Base-by-base conservation (phyloP, 73 alveolate species). In the Blepharisma stoltei region DNA sequence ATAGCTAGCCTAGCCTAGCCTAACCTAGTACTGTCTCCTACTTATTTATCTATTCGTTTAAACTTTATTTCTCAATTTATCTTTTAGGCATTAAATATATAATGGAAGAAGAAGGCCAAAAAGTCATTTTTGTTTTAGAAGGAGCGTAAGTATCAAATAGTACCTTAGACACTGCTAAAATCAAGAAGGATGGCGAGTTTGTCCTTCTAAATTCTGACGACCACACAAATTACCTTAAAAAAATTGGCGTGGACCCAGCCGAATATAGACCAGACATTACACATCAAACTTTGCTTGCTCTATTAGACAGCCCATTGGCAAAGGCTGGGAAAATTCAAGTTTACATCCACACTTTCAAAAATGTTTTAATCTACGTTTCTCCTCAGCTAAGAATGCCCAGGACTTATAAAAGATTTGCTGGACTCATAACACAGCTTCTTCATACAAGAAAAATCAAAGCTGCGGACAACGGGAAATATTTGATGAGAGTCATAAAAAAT, bases 181-280 rank as follows among this genome's bases (percentile, higher is more conserved):
- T 20, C 18, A 69, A 53, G 41, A 69, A 69, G 41, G 71, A 55
- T 25, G 49, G 81, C 52, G 76, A 82, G 23, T 37, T 90, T 18
- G 97, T 88, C 67, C 71, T 94, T 69, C 79, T 92, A 50, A 92
- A 86, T 77, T 85, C 97, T 73, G 98, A 89, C 47, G 96, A 89
- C 68, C 97, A 92, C 78, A 77, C 71, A 66, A 68, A 81, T 55
- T 81, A 87, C 65, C 84, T 85, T 20, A 76, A 89, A 60, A 87
- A 93, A 88, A 70, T 90, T 88, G 78, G 82, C 67, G 90, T 87
- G 70, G 86, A 90, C 32, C 89, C 81, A 54, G 98, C 97, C n/a
- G 95, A 88, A 49, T 96, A 81, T 76, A 78, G 99, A 55, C 99
- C 99, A 7, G 99, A 96, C 85, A 90, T 96, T 54, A 53, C 92